phyloP scores from a whole-genome alignment of 352 stramenopile genomes.

The Phytopythium mirpurense region DNA sequence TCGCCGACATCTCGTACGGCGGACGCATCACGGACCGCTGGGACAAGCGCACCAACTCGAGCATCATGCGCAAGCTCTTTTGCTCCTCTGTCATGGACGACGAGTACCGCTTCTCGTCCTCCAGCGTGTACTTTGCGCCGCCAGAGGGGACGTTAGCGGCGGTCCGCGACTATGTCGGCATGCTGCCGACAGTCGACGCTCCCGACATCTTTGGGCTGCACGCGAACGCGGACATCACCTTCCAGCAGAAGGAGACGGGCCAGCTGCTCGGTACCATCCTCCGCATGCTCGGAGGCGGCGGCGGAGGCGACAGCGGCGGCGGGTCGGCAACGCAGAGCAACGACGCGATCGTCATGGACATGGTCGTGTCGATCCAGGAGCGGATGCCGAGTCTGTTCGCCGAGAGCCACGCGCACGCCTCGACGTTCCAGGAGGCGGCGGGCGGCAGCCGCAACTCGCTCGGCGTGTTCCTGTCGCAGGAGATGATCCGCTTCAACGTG shows the following conservation, averaged over 20 bases:
- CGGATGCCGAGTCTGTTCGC: constrained; percentile 70
- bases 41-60: constrained; percentile 94
- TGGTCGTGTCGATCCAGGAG: constrained; percentile 75
- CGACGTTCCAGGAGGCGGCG: constrained; percentile 74
- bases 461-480: constrained; percentile 89
- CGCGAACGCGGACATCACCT: constrained; percentile 92
- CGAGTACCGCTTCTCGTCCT: constrained; percentile 82
- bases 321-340: constrained; percentile 43
- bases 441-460: constrained; percentile 91
- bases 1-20: constrained; percentile 94
- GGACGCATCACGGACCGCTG: constrained; percentile 92
- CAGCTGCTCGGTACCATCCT: constrained; percentile 66
- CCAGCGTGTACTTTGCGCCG: constrained; percentile 75
- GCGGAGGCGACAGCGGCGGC: constrained; percentile 33
- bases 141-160: constrained; percentile 43
- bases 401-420: constrained; percentile 57
- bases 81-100: constrained; percentile 80
- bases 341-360: constrained; percentile 80
- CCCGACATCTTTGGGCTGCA: constrained; percentile 93
- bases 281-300: constrained; percentile 58
- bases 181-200: constrained; percentile 77
- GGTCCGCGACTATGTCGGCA: constrained; percentile 80
- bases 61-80: constrained; percentile 93
- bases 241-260: constrained; percentile 91
- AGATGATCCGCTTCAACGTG: constrained; percentile 89